A percentile compares a stretch with the other conserved stretches of the same genome.
phyloP scores from a whole-genome alignment of 345 rosid genomes.

The Fremontodendron californicum region DNA sequence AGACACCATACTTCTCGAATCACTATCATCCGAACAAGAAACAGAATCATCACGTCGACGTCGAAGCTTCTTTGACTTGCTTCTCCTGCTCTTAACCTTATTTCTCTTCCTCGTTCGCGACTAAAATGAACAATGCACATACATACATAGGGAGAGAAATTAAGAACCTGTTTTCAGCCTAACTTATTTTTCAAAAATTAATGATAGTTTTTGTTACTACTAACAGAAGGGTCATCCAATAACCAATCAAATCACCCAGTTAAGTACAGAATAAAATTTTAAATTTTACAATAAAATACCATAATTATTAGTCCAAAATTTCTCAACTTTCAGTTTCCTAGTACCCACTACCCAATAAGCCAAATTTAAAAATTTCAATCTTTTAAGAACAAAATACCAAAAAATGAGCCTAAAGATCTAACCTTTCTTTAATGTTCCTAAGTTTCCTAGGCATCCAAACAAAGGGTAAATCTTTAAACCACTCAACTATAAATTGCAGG shows the following conservation, averaged over 20 bases:
- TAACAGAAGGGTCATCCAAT: background rate
- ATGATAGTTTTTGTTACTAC: background rate
- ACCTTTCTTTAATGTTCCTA: background rate
- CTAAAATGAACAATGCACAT: constrained; percentile 33
- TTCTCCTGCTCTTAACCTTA: constrained; percentile 37
- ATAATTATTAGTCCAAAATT: background rate
- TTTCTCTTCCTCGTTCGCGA: constrained; percentile 47
- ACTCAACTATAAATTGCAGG: background rate
- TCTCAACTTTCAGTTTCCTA: background rate
- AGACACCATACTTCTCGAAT: constrained; percentile 38
- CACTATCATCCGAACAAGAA: constrained; percentile 41
- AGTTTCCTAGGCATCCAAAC: background rate
- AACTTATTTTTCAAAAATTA: background rate
- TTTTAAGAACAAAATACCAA: background rate
- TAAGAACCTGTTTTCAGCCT: background rate
- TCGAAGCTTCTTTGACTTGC: constrained; percentile 52
- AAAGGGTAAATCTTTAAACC: constrained; percentile 4
- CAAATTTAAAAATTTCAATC: background rate
- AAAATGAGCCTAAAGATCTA: background rate
- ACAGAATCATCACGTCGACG: constrained; percentile 29
- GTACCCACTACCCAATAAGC: too few relatives aligned
- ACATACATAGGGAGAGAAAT: constrained; percentile 7
- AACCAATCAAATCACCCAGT: background rate
- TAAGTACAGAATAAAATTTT: background rate
- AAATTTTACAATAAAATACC: background rate